A percentile compares a stretch with the other conserved stretches of the same genome.
Conservation (phyloP, 2,329 filamentous ascomycete species). For the Ceratocystis huliohia region DNA sequence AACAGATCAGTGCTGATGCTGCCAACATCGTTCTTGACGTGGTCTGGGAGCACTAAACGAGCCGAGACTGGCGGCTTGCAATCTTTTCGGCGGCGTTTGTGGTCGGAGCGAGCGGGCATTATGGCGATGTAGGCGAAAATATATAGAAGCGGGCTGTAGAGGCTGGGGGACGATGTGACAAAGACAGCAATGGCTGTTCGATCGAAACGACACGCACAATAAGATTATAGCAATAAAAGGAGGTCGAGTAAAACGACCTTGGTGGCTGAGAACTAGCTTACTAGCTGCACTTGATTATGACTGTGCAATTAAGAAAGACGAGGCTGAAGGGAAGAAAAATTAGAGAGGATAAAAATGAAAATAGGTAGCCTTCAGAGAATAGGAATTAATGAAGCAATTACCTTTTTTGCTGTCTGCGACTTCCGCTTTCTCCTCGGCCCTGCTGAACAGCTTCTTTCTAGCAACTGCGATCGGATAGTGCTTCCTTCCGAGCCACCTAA, state of each 20-base stretch:
- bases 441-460: neutral
- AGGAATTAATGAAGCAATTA: neutral
- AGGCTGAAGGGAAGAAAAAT: neutral
- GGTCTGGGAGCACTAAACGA: constrained; percentile 70
- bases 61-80: constrained; percentile 69
- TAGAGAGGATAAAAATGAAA: neutral
- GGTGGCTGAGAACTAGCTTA: neutral
- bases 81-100: constrained; percentile 25
- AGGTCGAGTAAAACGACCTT: neutral
- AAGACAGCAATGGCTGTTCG: neutral
- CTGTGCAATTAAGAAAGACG: neutral
- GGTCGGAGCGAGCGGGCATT: constrained; percentile 13
- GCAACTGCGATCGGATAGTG: neutral
- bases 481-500: neutral
- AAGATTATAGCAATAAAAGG: neutral
- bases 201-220: neutral
- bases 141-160: neutral
- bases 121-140: neutral
- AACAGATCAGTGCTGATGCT: constrained; percentile 79
- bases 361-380: neutral
- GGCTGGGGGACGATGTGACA: neutral
- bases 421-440: neutral
- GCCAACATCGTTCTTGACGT: constrained; percentile 72
- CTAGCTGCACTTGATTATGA: neutral
- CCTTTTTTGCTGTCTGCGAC: neutral